These are phyloP conservation scores for Kernera saxatilis DNA, from an alignment of 345 rosid genomes.

Conservation along the genomic window DNA sequence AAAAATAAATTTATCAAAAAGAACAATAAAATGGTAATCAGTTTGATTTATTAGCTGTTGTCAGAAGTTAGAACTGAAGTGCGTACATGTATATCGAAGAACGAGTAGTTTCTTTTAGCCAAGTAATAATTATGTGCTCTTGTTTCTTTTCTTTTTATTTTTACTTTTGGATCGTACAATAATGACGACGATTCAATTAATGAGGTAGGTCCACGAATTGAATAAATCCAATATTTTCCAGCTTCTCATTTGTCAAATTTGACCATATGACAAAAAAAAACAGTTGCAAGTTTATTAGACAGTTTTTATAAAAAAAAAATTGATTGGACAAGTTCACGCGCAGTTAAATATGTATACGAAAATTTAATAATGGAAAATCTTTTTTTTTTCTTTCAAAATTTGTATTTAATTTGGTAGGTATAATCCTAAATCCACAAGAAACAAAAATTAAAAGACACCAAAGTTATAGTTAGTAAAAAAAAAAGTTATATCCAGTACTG, in stretches of 20 bases:
- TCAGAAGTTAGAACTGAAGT: not conserved
- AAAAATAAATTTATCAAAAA: no score
- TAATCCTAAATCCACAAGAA: not conserved
- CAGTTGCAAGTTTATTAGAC: no score
- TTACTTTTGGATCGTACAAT: not conserved
- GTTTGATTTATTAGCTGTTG: no score
- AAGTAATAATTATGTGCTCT: not conserved
- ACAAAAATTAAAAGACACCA: not conserved
- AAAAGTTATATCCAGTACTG: no score
- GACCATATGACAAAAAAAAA: not conserved
- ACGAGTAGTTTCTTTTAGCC: not conserved
- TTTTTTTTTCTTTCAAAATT: no score
- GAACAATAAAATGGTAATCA: no score
- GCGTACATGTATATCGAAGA: not conserved
- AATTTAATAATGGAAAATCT: no score
- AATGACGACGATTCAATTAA: not conserved
- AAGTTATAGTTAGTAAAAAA: no score
- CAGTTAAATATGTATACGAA: no score
- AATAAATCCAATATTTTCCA: slow-evolving; percentile 2
- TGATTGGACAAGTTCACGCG: not conserved
- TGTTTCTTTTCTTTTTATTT: no score
- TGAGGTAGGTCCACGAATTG: not conserved
- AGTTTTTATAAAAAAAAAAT: no score
- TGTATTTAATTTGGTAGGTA: no score
- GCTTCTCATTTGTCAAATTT: slow-evolving; percentile 1